Evolutionary conservation across 495 filamentous ascomycete species (phyloP).

Genomic region (Penicillium silybi): DNA sequence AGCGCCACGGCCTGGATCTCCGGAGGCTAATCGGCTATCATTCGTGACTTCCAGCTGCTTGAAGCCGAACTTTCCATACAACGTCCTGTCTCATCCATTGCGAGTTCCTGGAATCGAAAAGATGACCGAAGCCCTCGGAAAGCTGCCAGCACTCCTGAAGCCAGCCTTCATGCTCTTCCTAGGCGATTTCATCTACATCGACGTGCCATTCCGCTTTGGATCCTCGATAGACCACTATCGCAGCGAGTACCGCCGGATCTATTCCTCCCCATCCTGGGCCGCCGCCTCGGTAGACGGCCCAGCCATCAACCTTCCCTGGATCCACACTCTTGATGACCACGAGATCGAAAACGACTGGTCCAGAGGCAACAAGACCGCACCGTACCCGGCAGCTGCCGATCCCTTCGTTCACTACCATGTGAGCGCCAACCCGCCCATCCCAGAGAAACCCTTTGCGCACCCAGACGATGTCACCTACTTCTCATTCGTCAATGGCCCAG

Average conservation of each 20-base stretch:
- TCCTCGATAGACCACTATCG: slow-evolving; percentile 71
- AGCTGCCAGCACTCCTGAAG: slow-evolving; percentile 55
- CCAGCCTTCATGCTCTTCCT: slow-evolving; percentile 93
- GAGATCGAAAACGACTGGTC: slow-evolving; percentile 94
- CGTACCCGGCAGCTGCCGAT: slow-evolving; percentile 73
- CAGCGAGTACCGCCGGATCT: slow-evolving; percentile 87
- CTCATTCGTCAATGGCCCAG: slow-evolving; percentile 81
- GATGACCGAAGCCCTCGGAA: slow-evolving; percentile 52
- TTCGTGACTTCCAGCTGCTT: slow-evolving; percentile 92
- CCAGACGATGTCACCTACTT: slow-evolving; percentile 70
- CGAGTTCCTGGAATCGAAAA: slow-evolving; percentile 73
- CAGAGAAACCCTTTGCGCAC: slow-evolving; percentile 34
- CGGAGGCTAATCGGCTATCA: slow-evolving; percentile 63
- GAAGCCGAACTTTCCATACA: slow-evolving; percentile 86
- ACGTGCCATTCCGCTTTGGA: slow-evolving; percentile 79
- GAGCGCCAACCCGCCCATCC: slow-evolving; percentile 71
- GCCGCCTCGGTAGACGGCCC: slow-evolving; percentile 39
- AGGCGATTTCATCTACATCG: slow-evolving; percentile 98
- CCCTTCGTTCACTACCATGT: slow-evolving; percentile 85
- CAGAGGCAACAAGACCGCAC: slow-evolving; percentile 61
- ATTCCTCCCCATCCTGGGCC: slow-evolving; percentile 87
- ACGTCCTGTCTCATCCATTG: slow-evolving; percentile 72
- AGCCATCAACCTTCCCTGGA: slow-evolving; percentile 74
- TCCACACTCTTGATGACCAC: slow-evolving; percentile 94
- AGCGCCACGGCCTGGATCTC: slow-evolving; percentile 59